A percentile compares a stretch with the other conserved stretches of the same genome.
phyloP scores from a whole-genome alignment of 2,329 filamentous ascomycete genomes.

The Aspergillus sp. region DNA sequence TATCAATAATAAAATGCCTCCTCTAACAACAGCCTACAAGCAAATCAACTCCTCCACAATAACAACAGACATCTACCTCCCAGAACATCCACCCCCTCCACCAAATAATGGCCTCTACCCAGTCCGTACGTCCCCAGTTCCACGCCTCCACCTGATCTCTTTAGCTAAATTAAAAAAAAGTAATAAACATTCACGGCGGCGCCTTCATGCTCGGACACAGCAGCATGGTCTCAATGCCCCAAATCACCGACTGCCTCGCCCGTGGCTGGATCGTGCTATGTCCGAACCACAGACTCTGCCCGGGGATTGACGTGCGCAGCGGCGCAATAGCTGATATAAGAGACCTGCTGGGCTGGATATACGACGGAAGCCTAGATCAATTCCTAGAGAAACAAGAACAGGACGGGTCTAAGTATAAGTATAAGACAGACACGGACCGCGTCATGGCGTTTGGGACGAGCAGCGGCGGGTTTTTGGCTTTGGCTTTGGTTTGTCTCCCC shows the following conservation, averaged over 20 bases:
- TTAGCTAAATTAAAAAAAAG: conserved; percentile 12
- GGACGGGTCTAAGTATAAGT: neutral
- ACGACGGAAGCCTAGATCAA: conserved; percentile 35
- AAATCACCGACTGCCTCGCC: conserved; percentile 39
- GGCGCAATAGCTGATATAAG: conserved; percentile 50
- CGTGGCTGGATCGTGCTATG: conserved; percentile 42
- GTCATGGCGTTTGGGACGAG: conserved; percentile 51
- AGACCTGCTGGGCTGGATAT: conserved; percentile 46
- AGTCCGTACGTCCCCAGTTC: neutral
- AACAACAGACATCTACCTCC: conserved; percentile 29
- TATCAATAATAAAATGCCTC: conserved; percentile 9
- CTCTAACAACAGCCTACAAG: conserved; percentile 24
- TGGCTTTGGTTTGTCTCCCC: conserved; percentile 37
- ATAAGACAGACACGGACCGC: conserved; percentile 28
- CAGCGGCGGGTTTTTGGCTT: conserved; percentile 45
- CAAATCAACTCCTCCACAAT: conserved; percentile 23
- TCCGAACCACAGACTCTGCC: conserved; percentile 42
- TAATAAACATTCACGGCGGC: conserved; percentile 47
- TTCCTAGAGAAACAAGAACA: conserved; percentile 17
- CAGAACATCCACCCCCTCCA: neutral
- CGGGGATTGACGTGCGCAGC: conserved; percentile 46
- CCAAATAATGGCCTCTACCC: conserved; percentile 18
- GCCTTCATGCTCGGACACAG: conserved; percentile 46
- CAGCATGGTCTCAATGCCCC: conserved; percentile 40
- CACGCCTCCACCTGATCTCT: neutral